Evolutionary conservation across 441 rosid genomes (phyloP), one percentile per base, ranked within the genome.

Genomic region (Brassica balearica): DNA sequence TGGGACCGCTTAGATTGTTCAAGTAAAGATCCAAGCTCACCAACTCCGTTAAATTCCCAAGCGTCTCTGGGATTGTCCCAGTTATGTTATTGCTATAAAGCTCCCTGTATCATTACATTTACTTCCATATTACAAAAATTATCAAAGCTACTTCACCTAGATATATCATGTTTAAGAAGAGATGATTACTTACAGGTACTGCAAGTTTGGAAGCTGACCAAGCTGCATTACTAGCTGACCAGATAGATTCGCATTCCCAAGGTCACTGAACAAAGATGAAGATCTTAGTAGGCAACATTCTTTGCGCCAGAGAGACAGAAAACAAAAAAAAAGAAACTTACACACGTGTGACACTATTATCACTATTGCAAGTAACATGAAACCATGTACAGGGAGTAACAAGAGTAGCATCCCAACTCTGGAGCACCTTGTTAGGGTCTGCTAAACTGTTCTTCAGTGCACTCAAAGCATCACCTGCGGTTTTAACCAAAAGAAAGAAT

Each of bases 11-110:
- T 76, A 96, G 91, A 81, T 87, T 84, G 85, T 96, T 96, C 88
- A 96, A 80, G 90, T 96, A 96, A 75, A 96, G 98, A 92, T 94
- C 99, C 98, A 96, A 87, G 97, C 99, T 96, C 80, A 94, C 97
- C 87, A 96, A 83, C 86, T 76, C 92, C 77, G 95, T 91, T 88
- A 96, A 84, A 74, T 92, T 94, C 73, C 98, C 99, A 78, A 92
- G 95, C 82, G 92, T 96, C 77, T 86, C 86, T 43, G 98, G 98
- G 75, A 94, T 85, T 17, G 90, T 85, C 81, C 97, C 98, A 72
- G 88, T 91, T 71, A 96, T 87, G 82, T 92, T 92, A 76, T 96
- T 96, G 81, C 97, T 89, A 83, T 92, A 96, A 63, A 96, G 97
- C 72, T 91, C 98, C 94, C 98, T 93, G 93, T 75, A 51, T 51